These are phyloP conservation scores for Arthroderma sp. DNA, from an alignment of 2,329 filamentous ascomycete species.

Conservation along the genomic window DNA sequence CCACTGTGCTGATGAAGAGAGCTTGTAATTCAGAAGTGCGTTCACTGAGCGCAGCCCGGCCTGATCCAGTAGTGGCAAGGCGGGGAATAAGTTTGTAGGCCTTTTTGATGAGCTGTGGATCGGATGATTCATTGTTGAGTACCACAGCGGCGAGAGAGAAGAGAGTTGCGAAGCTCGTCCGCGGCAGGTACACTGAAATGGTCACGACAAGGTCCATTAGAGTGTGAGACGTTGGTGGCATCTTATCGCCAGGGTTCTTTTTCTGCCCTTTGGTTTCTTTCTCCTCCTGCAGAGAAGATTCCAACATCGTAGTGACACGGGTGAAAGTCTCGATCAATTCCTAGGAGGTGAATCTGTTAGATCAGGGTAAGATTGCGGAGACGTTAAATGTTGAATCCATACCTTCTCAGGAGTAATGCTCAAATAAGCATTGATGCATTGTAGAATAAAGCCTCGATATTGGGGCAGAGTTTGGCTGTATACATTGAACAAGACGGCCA, in stretches of 20 bases:
- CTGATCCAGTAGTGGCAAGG: slow-evolving; percentile 66
- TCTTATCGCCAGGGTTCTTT: slow-evolving; percentile 51
- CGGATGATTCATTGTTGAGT: slow-evolving; percentile 51
- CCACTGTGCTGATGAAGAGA: slow-evolving; percentile 64
- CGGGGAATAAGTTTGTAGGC: slow-evolving; percentile 96
- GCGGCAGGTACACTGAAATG: slow-evolving; percentile 82
- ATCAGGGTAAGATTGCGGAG: not conserved
- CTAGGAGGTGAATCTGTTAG: slow-evolving; percentile 16
- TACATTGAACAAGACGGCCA: slow-evolving; percentile 97
- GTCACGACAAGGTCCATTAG: slow-evolving; percentile 95
- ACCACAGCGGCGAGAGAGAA: slow-evolving; percentile 79
- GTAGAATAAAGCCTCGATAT: slow-evolving; percentile 76
- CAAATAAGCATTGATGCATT: slow-evolving; percentile 88
- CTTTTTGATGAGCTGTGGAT: slow-evolving; percentile 95
- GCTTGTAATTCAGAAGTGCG: slow-evolving; percentile 66
- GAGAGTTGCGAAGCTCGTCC: slow-evolving; percentile 68
- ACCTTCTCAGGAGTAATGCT: slow-evolving; percentile 63
- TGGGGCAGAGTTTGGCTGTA: slow-evolving; percentile 94
- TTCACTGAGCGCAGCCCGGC: slow-evolving; percentile 60
- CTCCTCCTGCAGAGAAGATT: slow-evolving; percentile 53
- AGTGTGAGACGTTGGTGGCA: slow-evolving; percentile 87
- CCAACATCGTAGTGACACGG: slow-evolving; percentile 73
- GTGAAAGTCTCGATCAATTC: slow-evolving; percentile 83
- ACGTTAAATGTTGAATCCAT: slow-evolving; percentile 11
- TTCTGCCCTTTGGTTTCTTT: slow-evolving; percentile 50